A percentile compares a stretch with the other conserved stretches of the same genome.
Evolutionary conservation across 495 filamentous ascomycete species (phyloP).

Genomic region (Lichenothelia convexa): DNA sequence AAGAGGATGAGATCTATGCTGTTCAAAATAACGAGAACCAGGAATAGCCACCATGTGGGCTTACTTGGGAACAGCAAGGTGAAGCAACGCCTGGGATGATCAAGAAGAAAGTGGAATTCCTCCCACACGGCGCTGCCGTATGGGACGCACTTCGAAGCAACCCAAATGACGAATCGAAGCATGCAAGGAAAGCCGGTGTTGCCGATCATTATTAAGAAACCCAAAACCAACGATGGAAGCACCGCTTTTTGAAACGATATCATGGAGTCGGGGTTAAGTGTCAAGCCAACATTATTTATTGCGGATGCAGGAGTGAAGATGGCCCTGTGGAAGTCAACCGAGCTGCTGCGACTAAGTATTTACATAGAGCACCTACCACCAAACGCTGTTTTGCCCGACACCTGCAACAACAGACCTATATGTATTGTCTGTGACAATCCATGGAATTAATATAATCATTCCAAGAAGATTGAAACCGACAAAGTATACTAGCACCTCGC

Average conservation of each 20-base stretch:
- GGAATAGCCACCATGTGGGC: conserved; percentile 90
- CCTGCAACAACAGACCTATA: conserved; percentile 28
- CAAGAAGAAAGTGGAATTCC: conserved; percentile 73
- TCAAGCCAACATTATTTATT: conserved; percentile 71
- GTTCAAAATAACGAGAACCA: conserved; percentile 66
- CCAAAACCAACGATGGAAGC: conserved; percentile 54
- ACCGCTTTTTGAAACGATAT: conserved; percentile 60
- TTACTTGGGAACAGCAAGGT: conserved; percentile 75
- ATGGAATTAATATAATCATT: conserved; percentile 50
- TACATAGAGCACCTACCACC: conserved; percentile 46
- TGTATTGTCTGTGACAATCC: conserved; percentile 84
- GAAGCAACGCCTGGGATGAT: conserved; percentile 89
- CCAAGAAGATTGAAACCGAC: conserved; percentile 58
- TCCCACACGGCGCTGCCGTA: conserved; percentile 54
- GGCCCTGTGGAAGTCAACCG: conserved; percentile 28
- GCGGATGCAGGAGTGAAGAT: conserved; percentile 71
- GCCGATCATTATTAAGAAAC: conserved; percentile 73
- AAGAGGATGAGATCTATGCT: conserved; percentile 72
- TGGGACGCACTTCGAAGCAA: conserved; percentile 38
- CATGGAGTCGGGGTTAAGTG: conserved; percentile 86
- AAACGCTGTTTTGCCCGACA: conserved; percentile 44
- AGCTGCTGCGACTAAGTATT: not conserved
- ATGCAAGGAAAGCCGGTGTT: conserved; percentile 92
- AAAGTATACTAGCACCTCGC: conserved; percentile 62
- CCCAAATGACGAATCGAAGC: conserved; percentile 80